Conservation (phyloP, 2,329 filamentous ascomycete species). For the Fusarium keratoplasticum region DNA sequence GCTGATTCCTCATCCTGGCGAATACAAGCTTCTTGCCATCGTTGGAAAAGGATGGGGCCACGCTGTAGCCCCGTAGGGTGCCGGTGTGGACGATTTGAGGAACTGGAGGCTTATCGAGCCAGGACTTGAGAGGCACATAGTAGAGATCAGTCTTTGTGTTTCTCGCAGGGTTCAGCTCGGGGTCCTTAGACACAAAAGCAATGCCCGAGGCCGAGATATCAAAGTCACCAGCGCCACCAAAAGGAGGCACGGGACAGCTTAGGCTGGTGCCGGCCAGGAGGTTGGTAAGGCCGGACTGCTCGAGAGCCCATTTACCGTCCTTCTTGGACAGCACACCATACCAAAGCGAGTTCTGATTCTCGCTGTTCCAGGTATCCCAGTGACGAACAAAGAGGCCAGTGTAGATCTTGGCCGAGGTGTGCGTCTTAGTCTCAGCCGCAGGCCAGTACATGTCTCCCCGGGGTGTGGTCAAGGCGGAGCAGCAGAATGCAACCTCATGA, state of each 20-base stretch:
- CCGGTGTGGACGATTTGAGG: slow-evolving; percentile 66
- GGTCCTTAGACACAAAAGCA: slow-evolving; percentile 81
- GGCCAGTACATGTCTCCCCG: slow-evolving; percentile 77
- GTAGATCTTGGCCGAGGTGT: slow-evolving; percentile 77
- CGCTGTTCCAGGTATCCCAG: slow-evolving; percentile 81
- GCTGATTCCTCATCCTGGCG: slow-evolving; percentile 78
- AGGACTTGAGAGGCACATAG: slow-evolving; percentile 73
- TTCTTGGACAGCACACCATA: slow-evolving; percentile 70
- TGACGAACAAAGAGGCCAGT: slow-evolving; percentile 82
- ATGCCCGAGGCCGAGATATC: slow-evolving; percentile 76
- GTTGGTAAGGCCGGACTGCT: slow-evolving; percentile 66
- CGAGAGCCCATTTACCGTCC: slow-evolving; percentile 55
- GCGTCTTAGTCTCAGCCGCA: slow-evolving; percentile 67
- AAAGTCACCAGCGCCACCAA: slow-evolving; percentile 84
- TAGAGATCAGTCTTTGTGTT: slow-evolving; percentile 88
- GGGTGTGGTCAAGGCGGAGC: slow-evolving; percentile 74
- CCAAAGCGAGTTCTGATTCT: slow-evolving; percentile 79
- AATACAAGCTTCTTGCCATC: slow-evolving; percentile 80
- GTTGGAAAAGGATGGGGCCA: slow-evolving; percentile 78
- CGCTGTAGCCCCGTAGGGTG: slow-evolving; percentile 72
- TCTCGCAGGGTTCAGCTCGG: slow-evolving; percentile 75
- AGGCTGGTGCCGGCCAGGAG: slow-evolving; percentile 70
- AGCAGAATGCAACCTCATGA: slow-evolving; percentile 64
- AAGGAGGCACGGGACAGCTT: slow-evolving; percentile 78
- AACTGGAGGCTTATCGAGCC: slow-evolving; percentile 63